These are phyloP conservation scores for Aspergillus candidus DNA, from an alignment of 2,329 filamentous ascomycete genomes.

Conservation along the genomic window DNA sequence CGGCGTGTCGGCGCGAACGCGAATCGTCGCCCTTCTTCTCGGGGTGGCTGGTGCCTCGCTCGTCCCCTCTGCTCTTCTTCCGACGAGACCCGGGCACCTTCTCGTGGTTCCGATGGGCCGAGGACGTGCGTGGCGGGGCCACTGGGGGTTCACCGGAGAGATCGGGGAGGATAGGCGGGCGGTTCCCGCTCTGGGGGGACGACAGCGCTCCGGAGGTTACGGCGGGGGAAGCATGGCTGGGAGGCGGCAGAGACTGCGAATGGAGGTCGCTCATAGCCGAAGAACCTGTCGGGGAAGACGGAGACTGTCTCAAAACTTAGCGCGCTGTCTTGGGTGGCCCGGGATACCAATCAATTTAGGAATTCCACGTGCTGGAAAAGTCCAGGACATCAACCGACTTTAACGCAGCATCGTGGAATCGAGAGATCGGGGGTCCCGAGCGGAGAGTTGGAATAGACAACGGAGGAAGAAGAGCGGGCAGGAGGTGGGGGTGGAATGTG, in stretches of 20 bases:
- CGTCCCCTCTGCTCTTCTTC: constrained; percentile 33
- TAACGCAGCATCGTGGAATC: not conserved
- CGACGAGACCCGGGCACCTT: constrained; percentile 38
- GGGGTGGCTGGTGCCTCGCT: constrained; percentile 37
- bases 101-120: constrained; percentile 53
- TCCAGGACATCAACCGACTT: no score
- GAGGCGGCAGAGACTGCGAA: constrained; percentile 38
- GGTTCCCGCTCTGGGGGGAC: constrained; percentile 25
- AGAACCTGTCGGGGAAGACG: constrained; percentile 28
- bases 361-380: constrained; percentile 1
- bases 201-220: constrained; percentile 27
- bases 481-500: constrained; percentile 48
- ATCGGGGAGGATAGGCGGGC: constrained; percentile 36
- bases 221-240: constrained; percentile 38
- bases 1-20: constrained; percentile 43
- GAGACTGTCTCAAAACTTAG: constrained; percentile 26
- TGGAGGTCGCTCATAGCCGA: constrained; percentile 42
- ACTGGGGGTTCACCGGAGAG: constrained; percentile 59
- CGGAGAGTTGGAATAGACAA: no score
- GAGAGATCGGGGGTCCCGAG: not conserved
- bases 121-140: constrained; percentile 76
- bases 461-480: no score
- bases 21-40: constrained; percentile 35
- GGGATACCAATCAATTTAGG: constrained; percentile 12
- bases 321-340: constrained; percentile 9